phyloP scores from a whole-genome alignment of 106 monocot genomes.

The Dioscorea dumetorum region DNA sequence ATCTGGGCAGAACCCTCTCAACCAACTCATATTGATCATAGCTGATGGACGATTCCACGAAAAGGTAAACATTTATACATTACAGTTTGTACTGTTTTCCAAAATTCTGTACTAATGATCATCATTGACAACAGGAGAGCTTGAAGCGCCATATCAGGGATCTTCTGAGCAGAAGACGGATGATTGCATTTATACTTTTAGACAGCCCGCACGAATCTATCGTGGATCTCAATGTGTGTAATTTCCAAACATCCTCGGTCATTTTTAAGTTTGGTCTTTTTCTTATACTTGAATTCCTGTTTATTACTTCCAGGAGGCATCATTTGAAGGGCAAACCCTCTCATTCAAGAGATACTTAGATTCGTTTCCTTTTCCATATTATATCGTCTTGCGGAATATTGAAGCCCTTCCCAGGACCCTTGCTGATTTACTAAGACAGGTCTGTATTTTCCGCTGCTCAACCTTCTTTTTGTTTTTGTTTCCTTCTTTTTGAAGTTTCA shows the following conservation, averaged over 20 bases:
- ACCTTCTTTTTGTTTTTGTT: constrained; percentile 8
- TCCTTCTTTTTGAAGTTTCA: constrained; percentile 38
- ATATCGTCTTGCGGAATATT: constrained; percentile 69
- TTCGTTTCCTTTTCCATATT: constrained; percentile 89
- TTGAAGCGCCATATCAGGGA: constrained; percentile 60
- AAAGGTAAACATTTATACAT: constrained; percentile 36
- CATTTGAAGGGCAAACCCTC: constrained; percentile 38
- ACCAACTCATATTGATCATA: constrained; percentile 84
- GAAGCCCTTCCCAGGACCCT: constrained; percentile 88
- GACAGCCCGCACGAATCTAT: constrained; percentile 80
- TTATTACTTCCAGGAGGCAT: constrained; percentile 47
- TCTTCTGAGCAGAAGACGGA: constrained; percentile 50
- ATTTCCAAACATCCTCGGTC: background rate
- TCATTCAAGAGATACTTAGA: constrained; percentile 50
- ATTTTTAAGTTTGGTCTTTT: background rate
- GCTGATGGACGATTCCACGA: constrained; percentile 82
- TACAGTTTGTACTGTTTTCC: background rate
- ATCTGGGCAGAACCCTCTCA: constrained; percentile 77
- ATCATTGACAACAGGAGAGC: constrained; percentile 35
- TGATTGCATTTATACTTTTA: constrained; percentile 82
- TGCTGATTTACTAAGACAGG: constrained; percentile 90
- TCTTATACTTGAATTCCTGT: background rate
- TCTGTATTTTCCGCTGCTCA: constrained; percentile 4
- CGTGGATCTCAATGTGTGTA: constrained; percentile 26
- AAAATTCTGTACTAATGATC: background rate